These are phyloP conservation scores for Ligustrum vulgare DNA, from an alignment of 257 asterid species.

Conservation along the genomic window DNA sequence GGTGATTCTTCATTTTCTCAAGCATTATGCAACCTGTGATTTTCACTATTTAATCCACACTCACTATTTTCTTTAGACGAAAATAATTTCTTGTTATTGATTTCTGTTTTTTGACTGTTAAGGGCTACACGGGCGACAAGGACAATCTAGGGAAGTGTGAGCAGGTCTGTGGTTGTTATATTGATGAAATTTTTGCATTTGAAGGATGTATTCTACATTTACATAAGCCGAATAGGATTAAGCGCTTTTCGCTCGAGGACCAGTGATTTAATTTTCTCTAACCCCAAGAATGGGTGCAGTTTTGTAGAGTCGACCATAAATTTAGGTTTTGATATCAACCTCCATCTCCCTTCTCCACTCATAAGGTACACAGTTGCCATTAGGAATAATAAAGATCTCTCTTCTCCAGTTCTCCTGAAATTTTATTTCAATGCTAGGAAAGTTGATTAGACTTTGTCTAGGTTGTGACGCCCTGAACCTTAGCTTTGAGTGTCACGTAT, in stretches of 20 bases:
- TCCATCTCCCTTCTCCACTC: not conserved
- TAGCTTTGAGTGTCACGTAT: no score
- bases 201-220: not conserved
- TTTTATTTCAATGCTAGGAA: not conserved
- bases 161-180: constrained; percentile 55
- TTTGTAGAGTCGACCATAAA: not conserved
- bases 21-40: constrained; percentile 12
- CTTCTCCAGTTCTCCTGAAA: not conserved
- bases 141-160: constrained; percentile 93
- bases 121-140: constrained; percentile 89
- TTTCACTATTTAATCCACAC: not conserved
- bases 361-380: constrained; percentile 7
- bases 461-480: no score
- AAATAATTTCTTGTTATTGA: constrained; percentile 22
- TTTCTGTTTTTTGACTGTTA: constrained; percentile 27
- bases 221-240: not conserved
- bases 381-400: not conserved
- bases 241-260: not conserved
- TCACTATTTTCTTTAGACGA: constrained; percentile 12
- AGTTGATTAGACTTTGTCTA: not conserved
- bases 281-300: not conserved
- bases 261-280: not conserved
- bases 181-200: not conserved
- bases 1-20: constrained; percentile 48
- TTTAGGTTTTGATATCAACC: not conserved